A percentile compares a stretch with the other conserved stretches of the same genome.
Evolutionary conservation across 140 eudicot genomes (phyloP).

Genomic region (Senecio squalidus): DNA sequence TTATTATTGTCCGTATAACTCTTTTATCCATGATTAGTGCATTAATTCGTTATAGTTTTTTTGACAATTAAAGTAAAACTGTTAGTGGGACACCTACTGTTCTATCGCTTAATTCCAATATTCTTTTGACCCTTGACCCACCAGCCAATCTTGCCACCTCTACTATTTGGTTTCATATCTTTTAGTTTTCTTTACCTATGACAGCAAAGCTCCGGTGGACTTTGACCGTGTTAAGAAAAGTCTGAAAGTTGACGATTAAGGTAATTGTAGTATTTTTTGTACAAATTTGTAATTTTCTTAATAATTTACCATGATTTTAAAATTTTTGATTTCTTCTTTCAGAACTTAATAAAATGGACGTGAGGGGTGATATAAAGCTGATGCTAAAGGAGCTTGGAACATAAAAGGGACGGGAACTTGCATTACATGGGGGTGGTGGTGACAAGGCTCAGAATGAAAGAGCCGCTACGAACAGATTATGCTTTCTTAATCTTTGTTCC

Average conservation of each 20-base stretch:
- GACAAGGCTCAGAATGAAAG: slow-evolving; percentile 80
- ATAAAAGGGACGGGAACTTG: slow-evolving; percentile 76
- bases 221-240: slow-evolving; percentile 90
- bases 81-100: no score
- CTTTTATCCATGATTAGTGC: no score
- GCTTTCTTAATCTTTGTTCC: background rate
- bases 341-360: slow-evolving; percentile 69
- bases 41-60: no score
- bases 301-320: background rate
- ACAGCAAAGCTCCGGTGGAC: slow-evolving; percentile 66
- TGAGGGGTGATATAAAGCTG: slow-evolving; percentile 77
- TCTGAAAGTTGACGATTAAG: slow-evolving; percentile 91
- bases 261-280: slow-evolving; percentile 21
- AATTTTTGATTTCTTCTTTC: slow-evolving; percentile 10
- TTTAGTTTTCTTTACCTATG: slow-evolving; percentile 8
- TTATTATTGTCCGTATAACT: no score
- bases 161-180: no score
- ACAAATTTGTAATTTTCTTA: background rate
- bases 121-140: no score
- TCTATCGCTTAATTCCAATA: no score
- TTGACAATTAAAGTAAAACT: no score
- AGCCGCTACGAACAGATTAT: no score
- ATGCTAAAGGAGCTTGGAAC: slow-evolving; percentile 96
- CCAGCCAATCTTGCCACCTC: no score
- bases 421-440: slow-evolving; percentile 93